A percentile compares a stretch with the other conserved stretches of the same genome.
These are phyloP conservation scores for Microsporum audouinii DNA, from an alignment of 2,329 filamentous ascomycete species.

Conservation along the genomic window DNA sequence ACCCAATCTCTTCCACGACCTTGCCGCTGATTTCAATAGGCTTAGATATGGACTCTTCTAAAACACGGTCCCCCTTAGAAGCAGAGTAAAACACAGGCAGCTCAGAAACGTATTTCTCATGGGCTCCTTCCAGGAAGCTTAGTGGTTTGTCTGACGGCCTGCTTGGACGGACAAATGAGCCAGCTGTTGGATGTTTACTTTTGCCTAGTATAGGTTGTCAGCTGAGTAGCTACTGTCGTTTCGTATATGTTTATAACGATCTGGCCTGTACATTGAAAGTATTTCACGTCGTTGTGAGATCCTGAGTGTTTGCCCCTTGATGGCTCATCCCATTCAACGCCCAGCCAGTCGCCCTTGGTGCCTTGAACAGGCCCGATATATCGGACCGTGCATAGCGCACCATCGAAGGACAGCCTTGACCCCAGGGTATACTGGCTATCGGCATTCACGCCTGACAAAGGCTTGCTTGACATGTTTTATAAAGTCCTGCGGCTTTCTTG, in stretches of 20 bases:
- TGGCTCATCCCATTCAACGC: constrained; percentile 92
- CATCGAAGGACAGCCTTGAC: constrained; percentile 69
- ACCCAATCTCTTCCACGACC: constrained; percentile 84
- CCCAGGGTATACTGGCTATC: constrained; percentile 36
- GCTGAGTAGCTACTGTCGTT: background rate
- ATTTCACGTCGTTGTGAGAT: constrained; percentile 62
- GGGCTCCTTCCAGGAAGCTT: constrained; percentile 68
- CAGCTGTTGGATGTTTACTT: constrained; percentile 55
- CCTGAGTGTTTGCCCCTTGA: constrained; percentile 83
- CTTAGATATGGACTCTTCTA: constrained; percentile 19
- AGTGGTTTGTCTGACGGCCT: constrained; percentile 56
- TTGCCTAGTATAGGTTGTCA: constrained; percentile 38
- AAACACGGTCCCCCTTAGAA: background rate
- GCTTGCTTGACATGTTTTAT: background rate
- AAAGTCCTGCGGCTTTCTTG: background rate
- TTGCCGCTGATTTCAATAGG: constrained; percentile 66
- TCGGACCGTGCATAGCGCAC: constrained; percentile 68
- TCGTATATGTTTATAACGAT: background rate
- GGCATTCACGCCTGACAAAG: no score
- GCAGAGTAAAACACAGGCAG: constrained; percentile 12
- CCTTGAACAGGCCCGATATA: constrained; percentile 68
- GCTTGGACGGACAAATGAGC: constrained; percentile 75
- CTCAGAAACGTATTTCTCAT: constrained; percentile 69
- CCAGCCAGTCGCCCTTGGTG: constrained; percentile 72
- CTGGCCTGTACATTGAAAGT: constrained; percentile 60